Evolutionary conservation across 371 early-diverging fungal species (phyloP), one percentile per base, ranked within the genome.

Genomic region (Thermomucor indicae-seudaticae): DNA sequence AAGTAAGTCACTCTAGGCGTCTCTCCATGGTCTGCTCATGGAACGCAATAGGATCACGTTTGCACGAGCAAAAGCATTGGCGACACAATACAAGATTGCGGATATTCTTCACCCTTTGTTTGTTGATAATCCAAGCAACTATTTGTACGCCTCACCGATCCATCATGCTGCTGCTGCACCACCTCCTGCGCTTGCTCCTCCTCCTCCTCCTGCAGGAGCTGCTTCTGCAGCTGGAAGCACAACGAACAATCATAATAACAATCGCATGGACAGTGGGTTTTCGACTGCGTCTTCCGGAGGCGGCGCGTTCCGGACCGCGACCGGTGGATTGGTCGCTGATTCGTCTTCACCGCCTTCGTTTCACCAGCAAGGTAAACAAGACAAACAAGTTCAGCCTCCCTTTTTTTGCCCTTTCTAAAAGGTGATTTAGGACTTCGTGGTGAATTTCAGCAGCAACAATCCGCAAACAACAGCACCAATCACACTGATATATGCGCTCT

Each of bases 61-160:
- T 60, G 78, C 81, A 16, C 72, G 89, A 55, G 89, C 89, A 7
- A 75, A 76, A 31, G 75, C 78, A 42, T 64, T 86, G 40, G 87
- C 89, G 8, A 70, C 73, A 40, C 85, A 84, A 30, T 83, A 81
- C 60, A 81, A 85, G 38, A 86, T 90, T 6, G 54, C 67, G 19
- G 88, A 86, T 6, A 62, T 69, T 23, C 67, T 90, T 12, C 81
- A 85, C 50, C 91, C 91, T 24, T 70, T 91, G 17, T 85, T 91
- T 56, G 84, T 78, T 41, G 82, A 85, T 30, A 86, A 90, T 50
- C 88, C 88, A n/a, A 64, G 55, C 25, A 38, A 47, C n/a, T 69
- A 69, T 39, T 50, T 68, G 16, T 74, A 60, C 24, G 59, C 71
- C 8, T 57, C 52, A 23, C 51, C 63, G 23, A 11, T 55, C 25